These are phyloP conservation scores for Bipolaris zeicola DNA, from an alignment of 2,329 filamentous ascomycete genomes.

Conservation along the genomic window DNA sequence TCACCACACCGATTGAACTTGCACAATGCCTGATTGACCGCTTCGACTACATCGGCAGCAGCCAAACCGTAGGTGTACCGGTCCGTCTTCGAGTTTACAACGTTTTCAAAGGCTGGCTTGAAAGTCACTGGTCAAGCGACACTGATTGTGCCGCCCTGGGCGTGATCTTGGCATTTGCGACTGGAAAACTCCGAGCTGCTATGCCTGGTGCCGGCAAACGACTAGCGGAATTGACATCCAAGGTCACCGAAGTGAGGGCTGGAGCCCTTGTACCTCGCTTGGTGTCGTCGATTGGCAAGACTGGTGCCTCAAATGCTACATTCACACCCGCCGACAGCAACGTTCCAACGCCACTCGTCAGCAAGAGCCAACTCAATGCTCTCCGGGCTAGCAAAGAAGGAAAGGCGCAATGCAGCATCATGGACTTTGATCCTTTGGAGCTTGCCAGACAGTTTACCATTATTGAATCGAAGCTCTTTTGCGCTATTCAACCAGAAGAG, in stretches of 20 bases:
- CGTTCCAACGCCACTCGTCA: conserved; percentile 71
- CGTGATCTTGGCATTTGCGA: conserved; percentile 80
- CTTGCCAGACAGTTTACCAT: conserved; percentile 90
- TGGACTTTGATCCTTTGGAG: conserved; percentile 92
- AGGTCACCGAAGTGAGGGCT: conserved; percentile 72
- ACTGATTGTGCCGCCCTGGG: conserved; percentile 77
- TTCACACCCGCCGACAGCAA: conserved; percentile 74
- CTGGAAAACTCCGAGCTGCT: conserved; percentile 68
- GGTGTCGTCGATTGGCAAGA: conserved; percentile 86
- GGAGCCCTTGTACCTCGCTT: conserved; percentile 79
- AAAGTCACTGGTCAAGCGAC: conserved; percentile 90
- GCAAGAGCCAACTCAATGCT: conserved; percentile 75
- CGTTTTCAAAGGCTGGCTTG: conserved; percentile 95
- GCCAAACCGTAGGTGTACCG: conserved; percentile 73
- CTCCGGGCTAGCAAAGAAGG: conserved; percentile 77
- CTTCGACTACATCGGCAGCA: conserved; percentile 88
- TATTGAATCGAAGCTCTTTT: conserved; percentile 90
- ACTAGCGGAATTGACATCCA: conserved; percentile 78
- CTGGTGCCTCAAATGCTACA: conserved; percentile 73
- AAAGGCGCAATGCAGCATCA: conserved; percentile 70
- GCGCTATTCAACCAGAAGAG: conserved; percentile 88
- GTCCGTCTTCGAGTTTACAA: conserved; percentile 94
- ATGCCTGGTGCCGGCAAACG: conserved; percentile 80
- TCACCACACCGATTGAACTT: conserved; percentile 79
- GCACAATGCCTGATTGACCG: conserved; percentile 84